These are phyloP conservation scores for Nicotiana otophora DNA, from an alignment of 257 asterid genomes.

Conservation along the genomic window DNA sequence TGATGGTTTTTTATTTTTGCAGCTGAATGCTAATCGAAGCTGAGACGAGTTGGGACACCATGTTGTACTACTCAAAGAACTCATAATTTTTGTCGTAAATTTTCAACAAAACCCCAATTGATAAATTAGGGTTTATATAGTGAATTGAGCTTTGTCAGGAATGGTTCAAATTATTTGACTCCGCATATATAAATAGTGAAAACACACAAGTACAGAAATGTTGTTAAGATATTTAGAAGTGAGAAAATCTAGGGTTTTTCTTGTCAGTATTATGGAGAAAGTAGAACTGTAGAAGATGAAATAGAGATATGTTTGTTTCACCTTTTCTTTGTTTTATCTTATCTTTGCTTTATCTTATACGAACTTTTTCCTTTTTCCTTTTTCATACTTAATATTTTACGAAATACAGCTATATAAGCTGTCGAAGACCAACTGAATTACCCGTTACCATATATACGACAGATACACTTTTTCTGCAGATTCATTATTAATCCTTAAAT, in stretches of 20 bases:
- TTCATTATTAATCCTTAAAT: not conserved
- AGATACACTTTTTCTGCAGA: not conserved
- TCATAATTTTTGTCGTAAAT: slow-evolving; percentile 28
- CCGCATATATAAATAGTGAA: not conserved
- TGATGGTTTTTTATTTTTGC: slow-evolving; percentile 44
- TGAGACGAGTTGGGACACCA: slow-evolving; percentile 77
- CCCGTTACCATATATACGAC: not conserved
- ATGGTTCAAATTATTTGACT: not conserved
- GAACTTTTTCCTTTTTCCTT: not conserved
- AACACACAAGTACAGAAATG: not conserved
- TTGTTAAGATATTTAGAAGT: not conserved
- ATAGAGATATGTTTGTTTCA: not conserved
- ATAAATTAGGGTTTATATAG: slow-evolving; percentile 3
- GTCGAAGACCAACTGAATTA: not conserved
- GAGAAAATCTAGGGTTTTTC: not conserved
- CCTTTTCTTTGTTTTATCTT: not conserved
- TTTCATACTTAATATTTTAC: not conserved
- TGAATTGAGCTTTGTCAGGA: not conserved
- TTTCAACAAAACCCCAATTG: not conserved
- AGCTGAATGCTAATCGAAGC: slow-evolving; percentile 68
- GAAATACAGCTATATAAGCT: not conserved
- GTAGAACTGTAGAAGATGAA: not conserved
- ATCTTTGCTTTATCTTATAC: not conserved
- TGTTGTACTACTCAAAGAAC: slow-evolving; percentile 46
- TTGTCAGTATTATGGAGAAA: not conserved